Percentiles rank a stretch among this genome's conserved stretches.
phyloP scores from a whole-genome alignment of 2,329 filamentous ascomycete species.

The Aspergillus sp. region DNA sequence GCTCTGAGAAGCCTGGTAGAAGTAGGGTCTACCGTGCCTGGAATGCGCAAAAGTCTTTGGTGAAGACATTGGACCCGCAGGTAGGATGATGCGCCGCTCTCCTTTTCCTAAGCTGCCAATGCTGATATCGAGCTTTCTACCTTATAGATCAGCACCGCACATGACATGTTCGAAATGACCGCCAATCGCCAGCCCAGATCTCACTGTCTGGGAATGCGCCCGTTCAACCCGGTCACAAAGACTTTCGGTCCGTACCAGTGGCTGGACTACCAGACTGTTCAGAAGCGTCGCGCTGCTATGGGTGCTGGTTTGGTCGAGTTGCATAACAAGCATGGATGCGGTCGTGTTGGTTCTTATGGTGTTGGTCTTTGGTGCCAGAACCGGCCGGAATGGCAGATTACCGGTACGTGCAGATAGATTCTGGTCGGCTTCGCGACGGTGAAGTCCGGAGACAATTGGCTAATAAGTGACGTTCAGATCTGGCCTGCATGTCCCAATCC shows the following conservation, averaged over 20 bases:
- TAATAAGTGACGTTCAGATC: conserved; percentile 47
- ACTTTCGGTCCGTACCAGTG: conserved; percentile 71
- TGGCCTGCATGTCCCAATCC: conserved; percentile 77
- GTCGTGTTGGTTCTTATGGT: conserved; percentile 55
- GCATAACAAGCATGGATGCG: conserved; percentile 63
- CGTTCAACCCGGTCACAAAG: conserved; percentile 67
- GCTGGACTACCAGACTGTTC: conserved; percentile 74
- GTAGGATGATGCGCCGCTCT: conserved; percentile 24
- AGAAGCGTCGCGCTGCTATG: conserved; percentile 69
- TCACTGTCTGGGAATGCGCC: conserved; percentile 69
- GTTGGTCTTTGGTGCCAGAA: conserved; percentile 83
- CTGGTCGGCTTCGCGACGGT: not conserved
- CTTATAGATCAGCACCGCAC: conserved; percentile 52
- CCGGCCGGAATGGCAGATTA: conserved; percentile 80
- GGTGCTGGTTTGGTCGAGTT: conserved; percentile 79
- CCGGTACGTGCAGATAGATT: conserved; percentile 42
- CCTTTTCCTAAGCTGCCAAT: not conserved
- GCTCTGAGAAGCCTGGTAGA: conserved; percentile 63
- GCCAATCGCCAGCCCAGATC: conserved; percentile 56
- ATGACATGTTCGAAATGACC: conserved; percentile 70
- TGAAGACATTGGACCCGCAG: conserved; percentile 64
- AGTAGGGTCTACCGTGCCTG: conserved; percentile 76
- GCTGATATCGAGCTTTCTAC: not conserved
- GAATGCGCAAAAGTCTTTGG: conserved; percentile 62
- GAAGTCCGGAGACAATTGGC: not conserved